phyloP scores from a whole-genome alignment of 257 asterid species.

The Lithospermum erythrorhizon region DNA sequence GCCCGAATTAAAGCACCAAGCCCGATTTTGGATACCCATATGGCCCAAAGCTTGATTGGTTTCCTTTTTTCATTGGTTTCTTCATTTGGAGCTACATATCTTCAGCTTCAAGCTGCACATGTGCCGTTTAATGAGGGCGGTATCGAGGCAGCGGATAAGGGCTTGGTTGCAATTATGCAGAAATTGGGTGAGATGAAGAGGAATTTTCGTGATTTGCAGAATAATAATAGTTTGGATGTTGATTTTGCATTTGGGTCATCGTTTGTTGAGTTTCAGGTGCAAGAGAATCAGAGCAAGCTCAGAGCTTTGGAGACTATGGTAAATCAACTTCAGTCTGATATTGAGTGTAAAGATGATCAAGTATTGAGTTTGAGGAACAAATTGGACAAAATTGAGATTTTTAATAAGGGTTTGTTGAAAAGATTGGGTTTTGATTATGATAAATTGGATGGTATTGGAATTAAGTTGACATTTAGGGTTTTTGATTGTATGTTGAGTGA shows the following conservation, averaged over 20 bases:
- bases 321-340: constrained; percentile 61
- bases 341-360: constrained; percentile 75
- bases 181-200: constrained; percentile 61
- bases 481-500: constrained; percentile 76
- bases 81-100: constrained; percentile 79
- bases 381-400: constrained; percentile 30
- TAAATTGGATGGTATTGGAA: constrained; percentile 27
- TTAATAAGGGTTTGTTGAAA: constrained; percentile 31
- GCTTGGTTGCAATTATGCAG: constrained; percentile 53
- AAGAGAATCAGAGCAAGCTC: constrained; percentile 99
- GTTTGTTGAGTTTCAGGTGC: constrained; percentile 73
- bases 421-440: constrained; percentile 37
- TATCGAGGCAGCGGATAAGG: constrained; percentile 59
- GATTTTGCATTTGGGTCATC: constrained; percentile 49
- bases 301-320: constrained; percentile 81
- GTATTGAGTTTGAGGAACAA: constrained; percentile 50
- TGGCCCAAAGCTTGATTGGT: constrained; percentile 40
- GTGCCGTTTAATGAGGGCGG: constrained; percentile 67
- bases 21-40: constrained; percentile 13
- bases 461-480: constrained; percentile 59
- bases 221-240: constrained; percentile 18
- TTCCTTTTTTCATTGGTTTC: constrained; percentile 66
- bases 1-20: constrained; percentile 3
- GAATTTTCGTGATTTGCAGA: constrained; percentile 34
- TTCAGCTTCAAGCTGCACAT: constrained; percentile 87